These are phyloP conservation scores for Gypsophila paniculata DNA, from an alignment of 179 eudicot genomes.

Conservation along the genomic window DNA sequence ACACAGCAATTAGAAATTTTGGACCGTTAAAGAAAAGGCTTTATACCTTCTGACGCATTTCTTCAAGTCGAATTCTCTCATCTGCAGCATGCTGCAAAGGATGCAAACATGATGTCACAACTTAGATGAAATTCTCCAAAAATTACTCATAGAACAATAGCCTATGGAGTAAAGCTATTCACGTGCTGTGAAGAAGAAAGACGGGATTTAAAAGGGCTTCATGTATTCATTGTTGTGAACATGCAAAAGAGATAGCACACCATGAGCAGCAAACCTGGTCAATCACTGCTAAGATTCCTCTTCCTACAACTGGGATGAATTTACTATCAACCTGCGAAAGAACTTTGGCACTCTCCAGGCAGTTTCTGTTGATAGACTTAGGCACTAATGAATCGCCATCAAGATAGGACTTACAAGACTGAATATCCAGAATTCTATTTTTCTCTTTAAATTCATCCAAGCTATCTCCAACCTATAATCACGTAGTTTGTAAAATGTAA, in stretches of 20 bases:
- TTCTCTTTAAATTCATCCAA: constrained; percentile 31
- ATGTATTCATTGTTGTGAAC: not conserved
- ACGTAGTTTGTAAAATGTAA: not conserved
- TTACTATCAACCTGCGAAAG: constrained; percentile 89
- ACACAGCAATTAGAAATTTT: not conserved
- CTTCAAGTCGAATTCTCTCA: constrained; percentile 95
- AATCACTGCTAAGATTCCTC: constrained; percentile 65
- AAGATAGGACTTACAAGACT: constrained; percentile 61
- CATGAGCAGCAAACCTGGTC: constrained; percentile 64
- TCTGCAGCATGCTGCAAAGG: constrained; percentile 95
- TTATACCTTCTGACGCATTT: constrained; percentile 74
- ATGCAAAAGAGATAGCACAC: constrained; percentile 15
- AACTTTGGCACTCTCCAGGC: constrained; percentile 62
- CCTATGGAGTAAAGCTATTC: not conserved
- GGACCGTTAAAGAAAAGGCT: not conserved
- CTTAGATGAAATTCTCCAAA: constrained; percentile 2
- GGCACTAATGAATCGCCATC: constrained; percentile 75
- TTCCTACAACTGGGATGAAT: constrained; percentile 83
- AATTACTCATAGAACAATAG: constrained; percentile 1
- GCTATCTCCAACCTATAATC: constrained; percentile 39
- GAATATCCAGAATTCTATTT: constrained; percentile 56
- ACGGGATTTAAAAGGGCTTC: not conserved
- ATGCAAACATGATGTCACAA: constrained; percentile 23
- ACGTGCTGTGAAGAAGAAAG: not conserved
- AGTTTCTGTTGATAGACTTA: constrained; percentile 54